These are phyloP conservation scores for Phytophthora idaei DNA, from an alignment of 352 stramenopile genomes.

Conservation along the genomic window DNA sequence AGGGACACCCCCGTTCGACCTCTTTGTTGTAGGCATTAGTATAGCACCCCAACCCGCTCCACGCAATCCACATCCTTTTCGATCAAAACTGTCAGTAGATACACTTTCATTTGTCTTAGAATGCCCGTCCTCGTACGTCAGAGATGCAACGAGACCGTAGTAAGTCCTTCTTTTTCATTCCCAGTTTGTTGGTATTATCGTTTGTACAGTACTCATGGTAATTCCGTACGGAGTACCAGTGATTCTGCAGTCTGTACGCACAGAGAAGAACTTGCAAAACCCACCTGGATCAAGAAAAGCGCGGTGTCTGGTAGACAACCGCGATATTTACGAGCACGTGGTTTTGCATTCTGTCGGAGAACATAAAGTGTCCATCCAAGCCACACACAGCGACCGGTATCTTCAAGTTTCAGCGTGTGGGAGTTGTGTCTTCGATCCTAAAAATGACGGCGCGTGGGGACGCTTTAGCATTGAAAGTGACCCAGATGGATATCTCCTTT, in stretches of 20 bases:
- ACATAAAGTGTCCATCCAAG: slow-evolving; percentile 37
- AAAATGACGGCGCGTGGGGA: slow-evolving; percentile 23
- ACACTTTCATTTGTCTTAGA: background rate
- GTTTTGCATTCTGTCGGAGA: slow-evolving; percentile 34
- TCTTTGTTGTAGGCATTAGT: slow-evolving; percentile 42
- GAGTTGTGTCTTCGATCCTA: slow-evolving; percentile 35
- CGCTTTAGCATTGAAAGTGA: slow-evolving; percentile 43
- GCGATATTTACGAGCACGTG: slow-evolving; percentile 33
- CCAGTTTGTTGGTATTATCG: background rate
- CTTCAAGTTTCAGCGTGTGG: slow-evolving; percentile 31
- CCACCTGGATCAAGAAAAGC: slow-evolving; percentile 35
- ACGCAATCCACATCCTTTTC: slow-evolving; percentile 36
- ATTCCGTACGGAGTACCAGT: slow-evolving; percentile 34
- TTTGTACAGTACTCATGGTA: background rate
- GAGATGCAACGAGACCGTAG: background rate
- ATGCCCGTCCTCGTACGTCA: too few species aligned
- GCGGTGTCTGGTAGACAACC: slow-evolving; percentile 30
- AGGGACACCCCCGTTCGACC: slow-evolving; percentile 29
- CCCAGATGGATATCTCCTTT: slow-evolving; percentile 20
- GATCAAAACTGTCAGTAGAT: slow-evolving; percentile 22
- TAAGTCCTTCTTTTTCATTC: background rate
- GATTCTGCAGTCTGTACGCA: slow-evolving; percentile 33
- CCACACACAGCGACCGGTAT: slow-evolving; percentile 26
- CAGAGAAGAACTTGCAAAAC: slow-evolving; percentile 33
- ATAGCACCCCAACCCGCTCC: slow-evolving; percentile 30